Evolutionary conservation across 768 basidiomycete species (phyloP).

Genomic region (Ramaria sp.): DNA sequence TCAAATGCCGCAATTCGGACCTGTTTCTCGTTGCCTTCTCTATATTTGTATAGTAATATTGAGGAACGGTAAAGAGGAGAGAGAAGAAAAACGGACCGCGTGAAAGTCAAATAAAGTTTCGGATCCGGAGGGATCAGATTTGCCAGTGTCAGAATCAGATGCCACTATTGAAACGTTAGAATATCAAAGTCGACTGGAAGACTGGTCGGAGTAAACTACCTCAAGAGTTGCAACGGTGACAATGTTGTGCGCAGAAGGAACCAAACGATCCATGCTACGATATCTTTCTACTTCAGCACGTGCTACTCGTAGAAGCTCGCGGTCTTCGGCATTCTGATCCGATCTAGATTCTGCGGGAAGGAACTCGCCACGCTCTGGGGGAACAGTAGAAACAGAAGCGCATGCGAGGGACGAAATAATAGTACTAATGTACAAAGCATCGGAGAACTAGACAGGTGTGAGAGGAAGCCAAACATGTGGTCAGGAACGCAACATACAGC

Average conservation of each 20-base stretch:
- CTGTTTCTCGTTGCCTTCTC: constrained; percentile 89
- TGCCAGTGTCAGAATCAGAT: constrained; percentile 65
- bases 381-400: constrained; percentile 62
- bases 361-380: constrained; percentile 75
- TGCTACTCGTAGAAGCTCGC: constrained; percentile 60
- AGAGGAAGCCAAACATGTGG: constrained; percentile 5
- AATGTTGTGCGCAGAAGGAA: constrained; percentile 89
- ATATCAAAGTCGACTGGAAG: constrained; percentile 10
- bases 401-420: constrained; percentile 76
- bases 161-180: constrained; percentile 41
- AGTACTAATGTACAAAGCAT: constrained; percentile 82
- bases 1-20: constrained; percentile 93
- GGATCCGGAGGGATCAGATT: constrained; percentile 70
- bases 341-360: constrained; percentile 54
- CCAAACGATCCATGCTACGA: constrained; percentile 88
- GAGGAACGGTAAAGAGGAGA: background rate
- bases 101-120: constrained; percentile 74
- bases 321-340: constrained; percentile 59
- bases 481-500: constrained; percentile 38
- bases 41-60: constrained; percentile 29
- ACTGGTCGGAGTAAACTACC: constrained; percentile 33
- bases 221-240: constrained; percentile 87
- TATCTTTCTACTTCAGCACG: constrained; percentile 81
- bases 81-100: constrained; percentile 45
- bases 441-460: constrained; percentile 55